Percentiles rank a stretch among this genome's conserved stretches.
These are phyloP conservation scores for Helianthus annuus DNA, from an alignment of 129 eudicot species.

Conservation along the genomic window DNA sequence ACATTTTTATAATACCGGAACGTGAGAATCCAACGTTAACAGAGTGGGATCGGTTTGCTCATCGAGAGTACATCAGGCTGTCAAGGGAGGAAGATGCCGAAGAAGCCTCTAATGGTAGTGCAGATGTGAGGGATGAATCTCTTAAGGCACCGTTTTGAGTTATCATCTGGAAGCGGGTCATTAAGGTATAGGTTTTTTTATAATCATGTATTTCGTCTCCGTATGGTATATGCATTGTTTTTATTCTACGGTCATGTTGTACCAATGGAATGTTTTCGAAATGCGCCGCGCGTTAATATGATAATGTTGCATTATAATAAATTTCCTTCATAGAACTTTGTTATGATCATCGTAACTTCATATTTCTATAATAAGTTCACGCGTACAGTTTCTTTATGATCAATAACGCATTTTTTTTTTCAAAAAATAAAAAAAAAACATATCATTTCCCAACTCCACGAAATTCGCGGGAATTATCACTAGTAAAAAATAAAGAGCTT, in stretches of 20 bases:
- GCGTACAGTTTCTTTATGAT: too few species aligned
- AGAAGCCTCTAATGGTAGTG: conserved; percentile 83
- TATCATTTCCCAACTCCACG: too few species aligned
- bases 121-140: conserved; percentile 90
- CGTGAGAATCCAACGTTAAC: conserved; percentile 97
- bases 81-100: conserved; percentile 90
- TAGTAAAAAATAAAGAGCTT: too few species aligned
- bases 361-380: too few species aligned
- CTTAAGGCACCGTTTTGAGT: conserved; percentile 84
- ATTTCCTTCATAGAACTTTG: too few species aligned
- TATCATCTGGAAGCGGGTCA: conserved; percentile 32
- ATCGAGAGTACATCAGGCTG: conserved; percentile 82
- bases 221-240: background rate
- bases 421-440: too few species aligned
- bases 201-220: background rate
- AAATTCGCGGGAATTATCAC: too few species aligned
- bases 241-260: background rate
- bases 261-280: background rate
- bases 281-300: too few species aligned
- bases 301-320: background rate
- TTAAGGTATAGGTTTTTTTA: conserved; percentile 15
- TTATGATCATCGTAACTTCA: too few species aligned
- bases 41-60: conserved; percentile 99
- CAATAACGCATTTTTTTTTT: too few species aligned
- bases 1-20: conserved; percentile 47